Evolutionary conservation across 2,329 filamentous ascomycete species (phyloP), one percentile per base, ranked within the genome.

Genomic region (Verticillium nubilum): DNA sequence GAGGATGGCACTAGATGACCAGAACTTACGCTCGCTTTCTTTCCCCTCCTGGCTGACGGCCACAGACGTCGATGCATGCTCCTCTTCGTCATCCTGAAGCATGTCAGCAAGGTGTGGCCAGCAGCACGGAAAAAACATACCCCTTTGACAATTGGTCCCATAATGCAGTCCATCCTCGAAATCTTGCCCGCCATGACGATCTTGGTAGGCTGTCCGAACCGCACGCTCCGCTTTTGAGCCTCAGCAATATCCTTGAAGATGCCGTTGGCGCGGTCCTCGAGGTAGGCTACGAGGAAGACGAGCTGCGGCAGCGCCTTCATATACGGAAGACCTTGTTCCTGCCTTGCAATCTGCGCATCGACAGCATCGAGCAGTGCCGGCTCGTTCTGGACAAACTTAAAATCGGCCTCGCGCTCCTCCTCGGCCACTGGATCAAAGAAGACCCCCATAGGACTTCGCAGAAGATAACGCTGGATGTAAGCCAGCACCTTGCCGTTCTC

Each of bases 391-490:
- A 78, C 72, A 47, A 76, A 68, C 5, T 73, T 67, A 70, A 76
- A 77, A 59, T 78, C 77, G 23, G 70, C 76, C 56, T 78, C 76
- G 65, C 81, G 81, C 50, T 82, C 82, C n/a, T 81, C 80, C 28
- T 76, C 69, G 42, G 74, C 69, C 7, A 82, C 72, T 17, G 25
- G 19, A 4, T 79, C 78, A 56, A 91, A 83, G 66, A 86, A 91
- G 9, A 81, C 72, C 25, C 80, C 78, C 4, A 96, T 75, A 5
- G 86, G 86, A 65, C 88, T 92, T 33, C 80, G 79, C 1, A 79
- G 82, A 64, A 96, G 78, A 35, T 88, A 87, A 28, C 84, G 83
- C 64, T 89, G 83, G 37, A 98, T 89, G 69, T 97, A 97, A 1
- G 85, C 81, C 9, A 97, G 73, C 1, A 96, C 86, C 59, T 87